Evolutionary conservation across 1,284 basidiomycete species (phyloP).

Genomic region (Trichosporon inkin): DNA sequence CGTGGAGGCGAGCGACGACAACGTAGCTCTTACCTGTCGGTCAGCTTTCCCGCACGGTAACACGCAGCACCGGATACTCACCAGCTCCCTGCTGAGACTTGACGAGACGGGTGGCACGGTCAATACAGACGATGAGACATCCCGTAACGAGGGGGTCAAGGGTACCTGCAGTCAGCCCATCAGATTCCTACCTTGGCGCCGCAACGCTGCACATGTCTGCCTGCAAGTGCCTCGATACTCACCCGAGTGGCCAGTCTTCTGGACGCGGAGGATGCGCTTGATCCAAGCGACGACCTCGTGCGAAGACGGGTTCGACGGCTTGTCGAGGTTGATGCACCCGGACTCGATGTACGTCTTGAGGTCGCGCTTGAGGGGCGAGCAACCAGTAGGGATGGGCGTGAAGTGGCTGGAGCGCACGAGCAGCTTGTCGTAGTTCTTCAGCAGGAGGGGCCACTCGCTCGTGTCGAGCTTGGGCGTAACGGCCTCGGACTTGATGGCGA

Average conservation of each 20-base stretch:
- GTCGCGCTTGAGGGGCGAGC: constrained; percentile 86
- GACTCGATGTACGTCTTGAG: constrained; percentile 89
- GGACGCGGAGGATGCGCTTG: constrained; percentile 87
- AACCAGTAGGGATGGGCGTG: constrained; percentile 77
- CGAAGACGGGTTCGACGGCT: constrained; percentile 99
- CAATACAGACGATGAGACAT: constrained; percentile 97
- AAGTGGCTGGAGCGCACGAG: constrained; percentile 94
- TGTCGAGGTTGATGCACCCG: constrained; percentile 91
- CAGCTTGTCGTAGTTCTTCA: constrained; percentile 98
- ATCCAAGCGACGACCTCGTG: constrained; percentile 99
- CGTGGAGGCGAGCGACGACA: constrained; percentile 89
- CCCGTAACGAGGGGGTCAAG: constrained; percentile 99
- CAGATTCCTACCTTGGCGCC: not conserved
- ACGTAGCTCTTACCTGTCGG: constrained; percentile 80
- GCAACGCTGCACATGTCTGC: not conserved
- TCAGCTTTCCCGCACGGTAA: constrained; percentile 3
- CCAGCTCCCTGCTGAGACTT: constrained; percentile 63
- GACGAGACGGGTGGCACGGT: constrained; percentile 98
- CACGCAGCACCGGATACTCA: not conserved
- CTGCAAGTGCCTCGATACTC: constrained; percentile 57
- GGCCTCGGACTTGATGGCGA: constrained; percentile 73
- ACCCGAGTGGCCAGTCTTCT: constrained; percentile 97
- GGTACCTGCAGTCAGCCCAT: constrained; percentile 68
- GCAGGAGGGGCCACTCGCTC: constrained; percentile 92
- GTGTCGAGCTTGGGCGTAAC: constrained; percentile 77